Percentiles rank a stretch among this genome's conserved stretches.
phyloP scores from a whole-genome alignment of 164 flowering plant genomes.

The Hamamelis virginiana region DNA sequence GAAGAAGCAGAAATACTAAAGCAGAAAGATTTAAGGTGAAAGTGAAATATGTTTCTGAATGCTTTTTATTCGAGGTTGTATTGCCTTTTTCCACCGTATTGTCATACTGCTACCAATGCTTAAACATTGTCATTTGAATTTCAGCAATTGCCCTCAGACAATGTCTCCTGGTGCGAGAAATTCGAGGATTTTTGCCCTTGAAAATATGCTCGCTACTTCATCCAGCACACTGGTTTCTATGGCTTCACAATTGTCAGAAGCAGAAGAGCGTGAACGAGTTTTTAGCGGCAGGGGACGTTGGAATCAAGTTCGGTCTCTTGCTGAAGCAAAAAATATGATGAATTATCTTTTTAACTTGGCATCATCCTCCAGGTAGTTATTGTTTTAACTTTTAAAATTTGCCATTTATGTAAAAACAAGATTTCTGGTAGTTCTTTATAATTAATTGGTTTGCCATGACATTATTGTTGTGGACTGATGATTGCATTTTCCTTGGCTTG shows the following conservation, averaged over 20 bases:
- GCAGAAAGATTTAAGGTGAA: slow-evolving; percentile 48
- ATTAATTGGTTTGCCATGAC: not conserved
- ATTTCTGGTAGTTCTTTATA: not conserved
- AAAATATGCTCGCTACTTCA: slow-evolving; percentile 90
- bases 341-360: slow-evolving; percentile 75
- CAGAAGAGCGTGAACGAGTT: slow-evolving; percentile 87
- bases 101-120: not conserved
- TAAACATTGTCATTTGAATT: not conserved
- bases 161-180: slow-evolving; percentile 99
- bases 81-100: not conserved
- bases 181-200: slow-evolving; percentile 92
- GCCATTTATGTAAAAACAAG: no score
- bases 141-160: slow-evolving; percentile 49
- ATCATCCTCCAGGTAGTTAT: slow-evolving; percentile 76
- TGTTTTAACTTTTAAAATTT: no score
- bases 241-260: slow-evolving; percentile 98
- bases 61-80: not conserved
- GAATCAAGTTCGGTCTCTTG: slow-evolving; percentile 89
- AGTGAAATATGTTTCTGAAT: not conserved
- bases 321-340: slow-evolving; percentile 93
- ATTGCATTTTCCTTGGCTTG: no score
- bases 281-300: slow-evolving; percentile 93
- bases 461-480: not conserved
- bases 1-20: slow-evolving; percentile 59
- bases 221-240: slow-evolving; percentile 85